A percentile compares a stretch with the other conserved stretches of the same genome.
Evolutionary conservation across 176 grass and related monocot species (phyloP).

Genomic region (Raddia distichophylla): DNA sequence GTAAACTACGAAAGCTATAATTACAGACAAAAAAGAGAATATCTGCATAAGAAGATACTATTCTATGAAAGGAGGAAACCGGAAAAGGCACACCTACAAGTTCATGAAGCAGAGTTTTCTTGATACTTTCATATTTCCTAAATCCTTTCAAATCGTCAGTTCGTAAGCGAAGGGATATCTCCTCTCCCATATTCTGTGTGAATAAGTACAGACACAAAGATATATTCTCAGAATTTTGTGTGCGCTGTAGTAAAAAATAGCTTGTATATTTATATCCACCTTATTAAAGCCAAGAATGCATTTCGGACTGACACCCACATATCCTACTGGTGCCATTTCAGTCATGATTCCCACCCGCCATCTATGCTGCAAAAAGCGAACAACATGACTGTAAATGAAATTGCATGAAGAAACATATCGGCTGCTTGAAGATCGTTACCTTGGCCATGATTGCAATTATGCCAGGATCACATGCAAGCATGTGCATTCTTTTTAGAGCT

Average conservation of each 20-base stretch:
- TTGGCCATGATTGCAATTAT: constrained; percentile 98
- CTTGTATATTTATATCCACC: neutral
- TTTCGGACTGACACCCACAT: constrained; percentile 90
- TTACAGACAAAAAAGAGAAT: constrained; percentile 17
- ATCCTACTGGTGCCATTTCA: constrained; percentile 95
- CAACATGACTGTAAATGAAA: constrained; percentile 30
- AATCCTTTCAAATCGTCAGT: constrained; percentile 98
- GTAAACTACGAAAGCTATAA: constrained; percentile 19
- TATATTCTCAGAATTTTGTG: constrained; percentile 27
- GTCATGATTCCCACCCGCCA: constrained; percentile 95
- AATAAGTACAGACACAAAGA: constrained; percentile 21
- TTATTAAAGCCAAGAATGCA: constrained; percentile 97
- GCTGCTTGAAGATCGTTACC: constrained; percentile 52
- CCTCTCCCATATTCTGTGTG: constrained; percentile 88
- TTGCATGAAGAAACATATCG: constrained; percentile 6
- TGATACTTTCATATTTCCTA: constrained; percentile 93
- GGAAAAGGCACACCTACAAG: constrained; percentile 53
- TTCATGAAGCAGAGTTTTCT: constrained; percentile 97
- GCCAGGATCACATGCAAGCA: constrained; percentile 95
- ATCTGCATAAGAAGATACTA: constrained; percentile 10
- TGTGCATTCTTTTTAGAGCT: constrained; percentile 98
- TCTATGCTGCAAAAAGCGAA: constrained; percentile 62
- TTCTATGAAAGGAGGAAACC: constrained; percentile 23
- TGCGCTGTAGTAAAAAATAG: neutral
- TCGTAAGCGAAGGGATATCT: constrained; percentile 88